Evolutionary conservation across 345 rosid genomes (phyloP).

Genomic region (Eucalyptus urophylla): DNA sequence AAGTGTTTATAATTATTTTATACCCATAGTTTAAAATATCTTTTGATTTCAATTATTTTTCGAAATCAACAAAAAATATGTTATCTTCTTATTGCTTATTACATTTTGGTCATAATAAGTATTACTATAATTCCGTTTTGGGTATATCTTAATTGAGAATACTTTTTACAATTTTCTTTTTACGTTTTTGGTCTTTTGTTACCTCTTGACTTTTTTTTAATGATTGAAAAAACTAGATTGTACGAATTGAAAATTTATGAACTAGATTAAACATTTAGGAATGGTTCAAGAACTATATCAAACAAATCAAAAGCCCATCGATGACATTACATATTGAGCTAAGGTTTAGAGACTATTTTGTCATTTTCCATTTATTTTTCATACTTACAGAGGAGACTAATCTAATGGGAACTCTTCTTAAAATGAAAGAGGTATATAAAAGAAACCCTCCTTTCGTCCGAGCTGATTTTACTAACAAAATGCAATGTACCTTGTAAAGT

Average conservation of each 20-base stretch:
- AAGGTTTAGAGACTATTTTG: accelerated
- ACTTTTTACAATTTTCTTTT: neutral
- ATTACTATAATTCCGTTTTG: neutral
- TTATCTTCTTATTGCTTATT: neutral
- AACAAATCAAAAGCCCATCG: neutral
- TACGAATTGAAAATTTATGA: neutral
- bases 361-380: neutral
- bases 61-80: neutral
- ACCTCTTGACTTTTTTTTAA: neutral
- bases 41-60: neutral
- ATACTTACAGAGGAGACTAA: accelerated
- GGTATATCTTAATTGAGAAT: neutral
- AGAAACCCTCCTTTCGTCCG: neutral
- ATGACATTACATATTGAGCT: neutral
- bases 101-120: neutral
- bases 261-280: neutral
- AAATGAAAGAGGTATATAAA: neutral
- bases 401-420: neutral
- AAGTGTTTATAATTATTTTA: neutral
- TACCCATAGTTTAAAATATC: neutral
- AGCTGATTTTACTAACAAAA: neutral
- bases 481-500: neutral
- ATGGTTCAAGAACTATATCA: neutral
- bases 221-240: neutral
- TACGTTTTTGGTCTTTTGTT: neutral